phyloP scores from a whole-genome alignment of 331 rosid species.

The Cydonia oblonga region DNA sequence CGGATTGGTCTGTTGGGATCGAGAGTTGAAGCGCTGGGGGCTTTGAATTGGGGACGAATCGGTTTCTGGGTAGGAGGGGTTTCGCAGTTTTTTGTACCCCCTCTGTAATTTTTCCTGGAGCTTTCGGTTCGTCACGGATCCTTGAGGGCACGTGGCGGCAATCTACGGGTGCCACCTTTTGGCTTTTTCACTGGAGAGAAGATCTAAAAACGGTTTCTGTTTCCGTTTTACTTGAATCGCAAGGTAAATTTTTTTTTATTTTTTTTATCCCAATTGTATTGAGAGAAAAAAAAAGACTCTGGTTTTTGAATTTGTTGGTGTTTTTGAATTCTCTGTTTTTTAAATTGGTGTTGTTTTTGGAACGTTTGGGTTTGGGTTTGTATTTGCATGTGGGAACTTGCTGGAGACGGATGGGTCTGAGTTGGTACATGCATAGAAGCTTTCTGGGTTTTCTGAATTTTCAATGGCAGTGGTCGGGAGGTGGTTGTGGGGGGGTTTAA shows the following conservation, averaged over 20 bases:
- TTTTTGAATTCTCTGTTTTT: constrained; percentile 11
- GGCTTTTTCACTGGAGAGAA: constrained; percentile 2
- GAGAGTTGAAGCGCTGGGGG: constrained; percentile 16
- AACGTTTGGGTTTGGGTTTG: constrained; percentile 13
- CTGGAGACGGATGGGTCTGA: constrained; percentile 16
- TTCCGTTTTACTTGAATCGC: constrained; percentile 11
- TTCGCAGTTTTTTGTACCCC: constrained; percentile 1
- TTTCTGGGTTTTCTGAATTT: neutral
- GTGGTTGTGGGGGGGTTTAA: constrained; percentile 8
- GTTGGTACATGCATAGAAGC: constrained; percentile 21
- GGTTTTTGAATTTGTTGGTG: neutral
- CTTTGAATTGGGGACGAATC: constrained; percentile 19
- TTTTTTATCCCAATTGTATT: neutral
- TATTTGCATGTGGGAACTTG: constrained; percentile 19
- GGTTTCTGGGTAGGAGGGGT: constrained; percentile 28
- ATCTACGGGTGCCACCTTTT: constrained; percentile 13
- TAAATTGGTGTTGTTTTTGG: constrained; percentile 3
- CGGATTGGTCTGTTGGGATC: neutral
- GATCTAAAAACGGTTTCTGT: constrained; percentile 18
- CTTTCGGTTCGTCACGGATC: constrained; percentile 30
- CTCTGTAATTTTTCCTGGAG: constrained; percentile 1
- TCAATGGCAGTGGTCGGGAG: constrained; percentile 9
- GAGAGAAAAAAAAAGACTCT: neutral
- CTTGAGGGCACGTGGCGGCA: constrained; percentile 24
- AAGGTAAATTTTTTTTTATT: constrained; percentile 17